phyloP scores from a whole-genome alignment of 345 rosid genomes.

The Brassica incana region DNA sequence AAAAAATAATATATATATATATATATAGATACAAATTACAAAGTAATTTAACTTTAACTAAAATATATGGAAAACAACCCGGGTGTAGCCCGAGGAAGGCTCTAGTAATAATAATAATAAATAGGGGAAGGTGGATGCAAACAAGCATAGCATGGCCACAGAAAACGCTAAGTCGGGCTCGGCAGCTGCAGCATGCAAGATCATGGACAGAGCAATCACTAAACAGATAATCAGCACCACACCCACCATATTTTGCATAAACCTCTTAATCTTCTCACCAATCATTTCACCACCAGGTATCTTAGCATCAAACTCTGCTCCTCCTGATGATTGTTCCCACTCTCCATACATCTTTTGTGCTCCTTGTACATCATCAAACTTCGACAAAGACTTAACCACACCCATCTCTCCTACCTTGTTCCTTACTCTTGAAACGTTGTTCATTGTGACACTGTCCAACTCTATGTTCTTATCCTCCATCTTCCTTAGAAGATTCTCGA shows the following conservation, averaged over 20 bases:
- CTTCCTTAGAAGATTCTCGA: not conserved
- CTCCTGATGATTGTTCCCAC: not conserved
- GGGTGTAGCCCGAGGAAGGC: no score
- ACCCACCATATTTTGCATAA: not conserved
- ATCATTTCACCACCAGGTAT: not conserved
- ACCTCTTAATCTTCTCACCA: not conserved
- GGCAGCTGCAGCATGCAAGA: no score
- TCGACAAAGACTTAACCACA: not conserved
- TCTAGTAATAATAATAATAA: no score
- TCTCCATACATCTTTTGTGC: not conserved
- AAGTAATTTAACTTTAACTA: no score
- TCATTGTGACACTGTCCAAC: not conserved
- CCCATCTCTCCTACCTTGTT: not conserved
- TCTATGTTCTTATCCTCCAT: not conserved
- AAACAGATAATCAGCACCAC: not conserved
- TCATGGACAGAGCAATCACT: not conserved
- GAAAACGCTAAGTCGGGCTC: no score
- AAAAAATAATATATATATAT: no score
- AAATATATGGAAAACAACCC: no score
- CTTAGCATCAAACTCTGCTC: not conserved
- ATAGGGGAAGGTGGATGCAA: no score
- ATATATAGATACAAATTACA: no score
- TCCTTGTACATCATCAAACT: slow-evolving; percentile 2
- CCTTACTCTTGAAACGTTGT: slow-evolving; percentile 12
- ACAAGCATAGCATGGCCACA: no score